A percentile compares a stretch with the other conserved stretches of the same genome.
These are phyloP conservation scores for Berberis thunbergii DNA, from an alignment of 164 flowering plant species.

Conservation along the genomic window DNA sequence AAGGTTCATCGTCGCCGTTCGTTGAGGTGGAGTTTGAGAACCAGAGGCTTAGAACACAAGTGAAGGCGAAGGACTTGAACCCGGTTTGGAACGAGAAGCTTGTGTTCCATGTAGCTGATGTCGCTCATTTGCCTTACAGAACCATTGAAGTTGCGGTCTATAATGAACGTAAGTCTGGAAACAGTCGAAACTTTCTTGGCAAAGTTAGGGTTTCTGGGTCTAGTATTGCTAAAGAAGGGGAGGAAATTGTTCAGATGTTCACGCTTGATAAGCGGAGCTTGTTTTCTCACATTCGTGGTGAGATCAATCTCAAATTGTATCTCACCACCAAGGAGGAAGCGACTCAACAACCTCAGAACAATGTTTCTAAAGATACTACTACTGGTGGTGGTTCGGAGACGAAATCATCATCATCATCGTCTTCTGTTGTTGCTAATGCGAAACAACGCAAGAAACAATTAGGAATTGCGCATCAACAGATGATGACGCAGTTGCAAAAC, in stretches of 20 bases:
- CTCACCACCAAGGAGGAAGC: slow-evolving; percentile 30
- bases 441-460: slow-evolving; percentile 1
- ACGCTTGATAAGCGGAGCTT: slow-evolving; percentile 58
- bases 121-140: slow-evolving; percentile 42
- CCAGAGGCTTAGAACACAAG: slow-evolving; percentile 55
- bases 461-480: slow-evolving; percentile 11
- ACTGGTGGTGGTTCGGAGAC: slow-evolving; percentile 3
- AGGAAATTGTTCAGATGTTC: slow-evolving; percentile 53
- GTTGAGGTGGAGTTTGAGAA: slow-evolving; percentile 78
- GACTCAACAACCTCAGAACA: slow-evolving; percentile 11
- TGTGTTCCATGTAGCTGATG: slow-evolving; percentile 50
- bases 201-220: slow-evolving; percentile 58
- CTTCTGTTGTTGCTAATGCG: not conserved
- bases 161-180: slow-evolving; percentile 27
- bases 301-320: slow-evolving; percentile 60
- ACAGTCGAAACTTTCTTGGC: slow-evolving; percentile 40
- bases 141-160: slow-evolving; percentile 51
- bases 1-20: slow-evolving; percentile 58
- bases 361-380: slow-evolving; percentile 3
- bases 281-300: slow-evolving; percentile 61
- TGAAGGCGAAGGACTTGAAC: slow-evolving; percentile 60
- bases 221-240: slow-evolving; percentile 48
- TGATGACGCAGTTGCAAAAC: no score
- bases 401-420: slow-evolving; percentile 13
- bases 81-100: slow-evolving; percentile 84